These are phyloP conservation scores for Jasminum sambac DNA, from an alignment of 257 asterid species.

Conservation along the genomic window DNA sequence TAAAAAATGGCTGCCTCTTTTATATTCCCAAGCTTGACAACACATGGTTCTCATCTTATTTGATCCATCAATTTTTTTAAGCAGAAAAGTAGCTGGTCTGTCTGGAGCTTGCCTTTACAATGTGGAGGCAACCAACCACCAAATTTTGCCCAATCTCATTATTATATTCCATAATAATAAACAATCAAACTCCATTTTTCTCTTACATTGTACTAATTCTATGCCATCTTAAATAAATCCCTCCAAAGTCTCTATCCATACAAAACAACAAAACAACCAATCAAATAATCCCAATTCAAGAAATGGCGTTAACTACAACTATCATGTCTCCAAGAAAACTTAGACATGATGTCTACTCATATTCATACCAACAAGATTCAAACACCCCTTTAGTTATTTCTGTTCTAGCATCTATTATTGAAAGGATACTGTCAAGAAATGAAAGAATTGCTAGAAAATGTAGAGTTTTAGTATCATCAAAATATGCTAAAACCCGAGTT, in stretches of 20 bases:
- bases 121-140: conserved; percentile 63
- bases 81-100: conserved; percentile 61
- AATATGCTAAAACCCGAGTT: conserved; percentile 40
- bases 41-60: conserved; percentile 21
- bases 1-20: too few relatives aligned
- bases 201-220: conserved; percentile 31
- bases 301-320: conserved; percentile 49
- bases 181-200: conserved; percentile 8
- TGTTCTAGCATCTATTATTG: conserved; percentile 86
- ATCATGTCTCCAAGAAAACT: conserved; percentile 77
- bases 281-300: conserved; percentile 17
- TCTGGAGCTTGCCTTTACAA: conserved; percentile 57
- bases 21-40: too few relatives aligned
- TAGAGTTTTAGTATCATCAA: conserved; percentile 29
- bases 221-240: conserved; percentile 23
- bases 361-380: conserved; percentile 52
- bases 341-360: conserved; percentile 69
- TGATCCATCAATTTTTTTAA: conserved; percentile 34
- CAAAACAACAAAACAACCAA: conserved; percentile 7
- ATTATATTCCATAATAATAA: background rate
- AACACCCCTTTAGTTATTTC: conserved; percentile 77
- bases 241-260: conserved; percentile 5
- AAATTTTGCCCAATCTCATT: conserved; percentile 16
- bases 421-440: conserved; percentile 72
- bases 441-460: conserved; percentile 55